Percentiles rank a stretch among this genome's conserved stretches.
Conservation (phyloP, 768 basidiomycete genomes). For the Naganishia antarctica region DNA sequence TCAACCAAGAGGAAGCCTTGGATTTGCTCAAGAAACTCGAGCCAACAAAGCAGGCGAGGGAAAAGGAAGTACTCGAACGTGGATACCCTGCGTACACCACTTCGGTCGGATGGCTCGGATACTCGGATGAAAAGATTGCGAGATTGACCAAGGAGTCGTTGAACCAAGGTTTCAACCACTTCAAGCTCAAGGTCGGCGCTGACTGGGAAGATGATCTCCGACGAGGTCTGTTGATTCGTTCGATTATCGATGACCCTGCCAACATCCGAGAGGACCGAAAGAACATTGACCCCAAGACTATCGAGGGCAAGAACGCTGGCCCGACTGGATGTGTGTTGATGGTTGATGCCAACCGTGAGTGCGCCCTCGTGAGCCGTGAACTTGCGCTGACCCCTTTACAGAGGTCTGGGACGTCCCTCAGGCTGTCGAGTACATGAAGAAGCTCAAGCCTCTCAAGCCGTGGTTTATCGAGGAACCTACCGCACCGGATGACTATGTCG, state of each 20-base stretch:
- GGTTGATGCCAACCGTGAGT: slow-evolving; percentile 76
- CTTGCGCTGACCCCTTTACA: neutral
- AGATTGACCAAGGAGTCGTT: slow-evolving; percentile 81
- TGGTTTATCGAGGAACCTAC: slow-evolving; percentile 97
- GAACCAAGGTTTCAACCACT: slow-evolving; percentile 86
- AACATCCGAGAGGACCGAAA: slow-evolving; percentile 62
- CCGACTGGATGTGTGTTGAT: slow-evolving; percentile 90
- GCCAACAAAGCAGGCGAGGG: slow-evolving; percentile 70
- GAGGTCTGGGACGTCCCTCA: slow-evolving; percentile 83
- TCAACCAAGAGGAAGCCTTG: slow-evolving; percentile 85
- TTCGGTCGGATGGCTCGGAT: slow-evolving; percentile 81
- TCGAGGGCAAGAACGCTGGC: slow-evolving; percentile 86
- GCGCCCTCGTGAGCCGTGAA: no score
- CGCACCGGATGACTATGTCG: slow-evolving; percentile 83
- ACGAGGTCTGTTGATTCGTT: slow-evolving; percentile 80
- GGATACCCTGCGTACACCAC: slow-evolving; percentile 94
- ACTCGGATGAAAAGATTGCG: slow-evolving; percentile 85
- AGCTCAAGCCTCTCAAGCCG: slow-evolving; percentile 71
- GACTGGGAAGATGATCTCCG: slow-evolving; percentile 75
- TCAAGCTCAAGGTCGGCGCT: slow-evolving; percentile 98
- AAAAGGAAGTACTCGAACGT: slow-evolving; percentile 62
- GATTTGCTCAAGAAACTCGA: slow-evolving; percentile 72
- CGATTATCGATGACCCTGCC: slow-evolving; percentile 88
- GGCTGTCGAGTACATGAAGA: slow-evolving; percentile 84
- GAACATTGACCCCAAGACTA: slow-evolving; percentile 61